These are phyloP conservation scores for Tagetes patula DNA, from an alignment of 129 eudicot species.

Conservation along the genomic window DNA sequence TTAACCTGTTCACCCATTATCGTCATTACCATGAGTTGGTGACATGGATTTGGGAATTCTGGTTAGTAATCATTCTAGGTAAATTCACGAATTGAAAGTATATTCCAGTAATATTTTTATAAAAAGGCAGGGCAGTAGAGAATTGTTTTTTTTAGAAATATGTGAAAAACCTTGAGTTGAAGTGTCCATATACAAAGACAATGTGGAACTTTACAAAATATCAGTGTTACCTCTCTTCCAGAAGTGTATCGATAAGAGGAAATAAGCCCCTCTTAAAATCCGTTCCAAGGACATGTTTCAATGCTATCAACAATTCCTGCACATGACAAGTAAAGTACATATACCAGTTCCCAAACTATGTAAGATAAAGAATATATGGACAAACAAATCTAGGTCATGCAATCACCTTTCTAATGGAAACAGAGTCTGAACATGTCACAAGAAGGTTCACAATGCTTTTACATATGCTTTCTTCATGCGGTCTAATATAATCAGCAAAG, in stretches of 20 bases:
- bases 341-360: conserved; percentile 20
- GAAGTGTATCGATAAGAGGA: conserved; percentile 88
- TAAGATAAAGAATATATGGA: not conserved
- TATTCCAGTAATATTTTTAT: not conserved
- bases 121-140: not conserved
- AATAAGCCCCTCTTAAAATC: conserved; percentile 96
- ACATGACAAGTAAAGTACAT: conserved; percentile 20
- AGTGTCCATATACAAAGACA: not conserved
- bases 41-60: not conserved
- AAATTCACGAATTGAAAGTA: not conserved
- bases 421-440: conserved; percentile 98
- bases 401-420: conserved; percentile 85
- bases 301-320: conserved; percentile 94
- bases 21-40: not conserved
- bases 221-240: conserved; percentile 81
- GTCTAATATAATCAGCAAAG: conserved; percentile 91
- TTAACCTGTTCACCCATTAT: conserved; percentile 4
- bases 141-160: not conserved
- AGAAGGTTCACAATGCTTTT: conserved; percentile 97
- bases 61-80: too few species aligned
- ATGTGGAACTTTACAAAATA: conserved; percentile 14
- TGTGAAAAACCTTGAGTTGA: not conserved
- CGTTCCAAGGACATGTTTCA: conserved; percentile 93
- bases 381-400: conserved; percentile 8
- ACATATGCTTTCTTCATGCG: conserved; percentile 96